These are phyloP conservation scores for carrot (Daucus carota) DNA, from an alignment of 129 eudicot genomes.

Conservation along the genomic window DNA sequence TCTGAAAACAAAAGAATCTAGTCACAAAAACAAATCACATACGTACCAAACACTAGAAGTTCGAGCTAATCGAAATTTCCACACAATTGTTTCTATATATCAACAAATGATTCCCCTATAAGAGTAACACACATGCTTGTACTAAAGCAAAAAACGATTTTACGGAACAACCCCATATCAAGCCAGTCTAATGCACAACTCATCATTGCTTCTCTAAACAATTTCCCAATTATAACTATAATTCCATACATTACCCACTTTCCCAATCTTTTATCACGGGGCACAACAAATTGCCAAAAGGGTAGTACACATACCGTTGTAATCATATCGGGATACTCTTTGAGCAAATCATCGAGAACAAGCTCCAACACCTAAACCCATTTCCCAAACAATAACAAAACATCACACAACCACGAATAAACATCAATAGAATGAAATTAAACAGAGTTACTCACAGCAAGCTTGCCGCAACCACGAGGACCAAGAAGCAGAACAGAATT, in stretches of 20 bases:
- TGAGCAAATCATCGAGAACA: constrained; percentile 69
- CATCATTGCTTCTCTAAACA: background rate
- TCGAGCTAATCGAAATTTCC: background rate
- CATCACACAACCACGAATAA: background rate
- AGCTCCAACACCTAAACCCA: constrained; percentile 72
- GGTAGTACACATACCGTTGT: constrained; percentile 49
- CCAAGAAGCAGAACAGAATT: constrained; percentile 85
- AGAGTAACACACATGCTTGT: background rate
- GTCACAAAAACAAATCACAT: constrained; percentile 1
- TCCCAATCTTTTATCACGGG: background rate
- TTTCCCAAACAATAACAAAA: background rate
- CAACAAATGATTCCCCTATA: background rate
- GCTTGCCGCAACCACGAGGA: constrained; percentile 94
- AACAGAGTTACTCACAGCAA: constrained; percentile 33
- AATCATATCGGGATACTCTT: constrained; percentile 74
- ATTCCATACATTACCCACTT: background rate
- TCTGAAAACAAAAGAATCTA: constrained; percentile 30
- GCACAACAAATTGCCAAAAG: background rate
- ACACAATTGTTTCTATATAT: background rate
- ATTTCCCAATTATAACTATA: background rate
- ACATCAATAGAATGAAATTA: background rate
- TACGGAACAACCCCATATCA: background rate
- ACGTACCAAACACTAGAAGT: background rate
- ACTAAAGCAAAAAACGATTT: background rate
- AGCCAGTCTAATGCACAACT: background rate